Conservation (phyloP, 352 stramenopile species). For the Phytopythium litorale region DNA sequence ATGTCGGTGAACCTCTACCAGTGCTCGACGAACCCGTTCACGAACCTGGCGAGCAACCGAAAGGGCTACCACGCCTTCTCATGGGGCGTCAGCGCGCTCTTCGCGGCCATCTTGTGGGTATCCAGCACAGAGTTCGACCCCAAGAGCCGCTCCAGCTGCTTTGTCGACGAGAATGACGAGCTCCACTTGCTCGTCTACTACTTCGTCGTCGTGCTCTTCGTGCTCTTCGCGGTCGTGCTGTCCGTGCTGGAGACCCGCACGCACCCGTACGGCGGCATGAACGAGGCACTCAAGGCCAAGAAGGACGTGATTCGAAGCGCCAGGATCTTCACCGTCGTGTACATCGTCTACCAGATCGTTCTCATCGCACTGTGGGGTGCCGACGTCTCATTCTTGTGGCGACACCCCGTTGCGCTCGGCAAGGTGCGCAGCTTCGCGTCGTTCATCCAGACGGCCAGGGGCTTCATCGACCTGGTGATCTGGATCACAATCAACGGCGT, state of each 20-base stretch:
- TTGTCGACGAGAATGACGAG: conserved; percentile 67
- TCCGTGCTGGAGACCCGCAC: conserved; percentile 68
- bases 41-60: conserved; percentile 71
- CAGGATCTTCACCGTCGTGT: conserved; percentile 74
- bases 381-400: conserved; percentile 46
- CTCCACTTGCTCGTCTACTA: conserved; percentile 74
- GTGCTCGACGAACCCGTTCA: conserved; percentile 86
- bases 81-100: conserved; percentile 55
- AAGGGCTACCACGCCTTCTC: conserved; percentile 73
- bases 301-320: conserved; percentile 79
- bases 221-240: conserved; percentile 58
- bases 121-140: conserved; percentile 49
- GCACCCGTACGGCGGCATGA: conserved; percentile 70
- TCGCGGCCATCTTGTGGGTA: conserved; percentile 51
- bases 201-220: conserved; percentile 65
- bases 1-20: conserved; percentile 86
- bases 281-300: conserved; percentile 71
- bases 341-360: conserved; percentile 81
- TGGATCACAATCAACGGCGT: conserved; percentile 77
- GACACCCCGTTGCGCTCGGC: conserved; percentile 24
- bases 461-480: conserved; percentile 82
- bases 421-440: conserved; percentile 54
- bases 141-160: conserved; percentile 47
- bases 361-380: conserved; percentile 77
- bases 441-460: conserved; percentile 71